Conservation (phyloP, 129 eudicot species). For the Scalesia atractyloides region DNA sequence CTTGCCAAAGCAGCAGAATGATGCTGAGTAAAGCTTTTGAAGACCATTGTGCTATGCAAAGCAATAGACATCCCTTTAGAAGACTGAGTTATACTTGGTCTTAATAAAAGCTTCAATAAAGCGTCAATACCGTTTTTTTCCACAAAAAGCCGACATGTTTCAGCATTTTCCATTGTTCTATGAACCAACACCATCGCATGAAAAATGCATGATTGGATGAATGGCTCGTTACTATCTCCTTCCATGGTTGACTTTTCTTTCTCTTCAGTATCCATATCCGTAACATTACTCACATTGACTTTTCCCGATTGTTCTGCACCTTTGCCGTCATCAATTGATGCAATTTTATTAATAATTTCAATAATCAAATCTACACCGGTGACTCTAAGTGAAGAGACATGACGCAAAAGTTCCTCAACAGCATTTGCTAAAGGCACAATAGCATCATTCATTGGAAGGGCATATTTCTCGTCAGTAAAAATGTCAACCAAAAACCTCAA, state of each 20-base stretch:
- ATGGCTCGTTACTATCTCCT: conserved; percentile 68
- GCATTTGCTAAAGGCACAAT: conserved; percentile 95
- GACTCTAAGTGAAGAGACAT: conserved; percentile 73
- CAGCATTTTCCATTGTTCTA: conserved; percentile 94
- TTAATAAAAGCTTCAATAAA: conserved; percentile 72
- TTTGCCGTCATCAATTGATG: conserved; percentile 53
- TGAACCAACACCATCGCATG: conserved; percentile 95
- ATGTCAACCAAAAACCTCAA: conserved; percentile 72
- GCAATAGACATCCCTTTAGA: conserved; percentile 99
- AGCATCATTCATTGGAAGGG: conserved; percentile 78
- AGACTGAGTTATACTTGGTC: conserved; percentile 84
- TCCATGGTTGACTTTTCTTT: conserved; percentile 51
- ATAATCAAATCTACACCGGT: conserved; percentile 84
- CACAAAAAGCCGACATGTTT: conserved; percentile 93
- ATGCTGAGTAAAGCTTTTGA: conserved; percentile 88
- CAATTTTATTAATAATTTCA: conserved; percentile 67
- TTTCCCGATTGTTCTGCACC: conserved; percentile 37
- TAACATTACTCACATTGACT: conserved; percentile 45
- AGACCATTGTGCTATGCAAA: conserved; percentile 91
- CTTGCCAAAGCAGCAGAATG: conserved; percentile 92
- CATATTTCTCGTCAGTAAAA: conserved; percentile 73
- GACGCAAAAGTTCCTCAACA: conserved; percentile 94
- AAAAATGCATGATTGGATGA: conserved; percentile 71
- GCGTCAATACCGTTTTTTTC: conserved; percentile 87
- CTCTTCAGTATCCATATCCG: conserved; percentile 81